These are phyloP conservation scores for Tephrocybe sp. DNA, from an alignment of 768 basidiomycete species.

Conservation along the genomic window DNA sequence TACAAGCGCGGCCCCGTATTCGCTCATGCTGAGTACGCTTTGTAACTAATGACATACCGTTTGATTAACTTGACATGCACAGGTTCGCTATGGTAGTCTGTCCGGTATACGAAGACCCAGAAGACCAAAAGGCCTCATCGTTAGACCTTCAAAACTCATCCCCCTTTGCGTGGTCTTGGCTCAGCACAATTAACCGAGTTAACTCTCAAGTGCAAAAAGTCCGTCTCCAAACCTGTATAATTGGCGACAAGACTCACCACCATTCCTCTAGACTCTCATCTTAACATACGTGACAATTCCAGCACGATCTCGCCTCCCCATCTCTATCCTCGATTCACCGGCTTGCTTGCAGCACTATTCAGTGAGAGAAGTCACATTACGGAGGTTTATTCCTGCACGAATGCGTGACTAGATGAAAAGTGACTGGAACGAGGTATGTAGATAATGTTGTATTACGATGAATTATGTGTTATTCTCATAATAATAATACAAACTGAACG, in stretches of 20 bases:
- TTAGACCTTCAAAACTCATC: slow-evolving; percentile 61
- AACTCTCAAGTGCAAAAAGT: slow-evolving; percentile 98
- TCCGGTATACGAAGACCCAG: slow-evolving; percentile 84
- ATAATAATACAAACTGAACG: slow-evolving; percentile 5
- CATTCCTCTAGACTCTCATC: slow-evolving; percentile 69
- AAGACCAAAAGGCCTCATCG: slow-evolving; percentile 64
- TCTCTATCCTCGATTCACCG: slow-evolving; percentile 59
- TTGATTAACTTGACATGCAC: background rate
- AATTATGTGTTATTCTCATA: slow-evolving; percentile 2
- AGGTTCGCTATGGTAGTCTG: slow-evolving; percentile 92
- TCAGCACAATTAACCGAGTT: slow-evolving; percentile 95
- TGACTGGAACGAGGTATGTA: background rate
- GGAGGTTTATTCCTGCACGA: slow-evolving; percentile 86
- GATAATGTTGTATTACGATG: slow-evolving; percentile 5
- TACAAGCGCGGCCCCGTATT: slow-evolving; percentile 96
- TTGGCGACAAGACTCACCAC: background rate
- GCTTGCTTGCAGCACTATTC: slow-evolving; percentile 75
- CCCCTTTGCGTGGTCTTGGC: slow-evolving; percentile 91
- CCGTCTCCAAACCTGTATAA: background rate
- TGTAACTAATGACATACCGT: background rate
- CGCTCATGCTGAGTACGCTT: slow-evolving; percentile 81
- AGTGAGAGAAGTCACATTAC: slow-evolving; percentile 78
- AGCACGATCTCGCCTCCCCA: slow-evolving; percentile 53
- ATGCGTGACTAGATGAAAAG: slow-evolving; percentile 70
- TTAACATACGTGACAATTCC: slow-evolving; percentile 93